phyloP scores from a whole-genome alignment of 306 rosid genomes.

The Dicorynia guianensis region DNA sequence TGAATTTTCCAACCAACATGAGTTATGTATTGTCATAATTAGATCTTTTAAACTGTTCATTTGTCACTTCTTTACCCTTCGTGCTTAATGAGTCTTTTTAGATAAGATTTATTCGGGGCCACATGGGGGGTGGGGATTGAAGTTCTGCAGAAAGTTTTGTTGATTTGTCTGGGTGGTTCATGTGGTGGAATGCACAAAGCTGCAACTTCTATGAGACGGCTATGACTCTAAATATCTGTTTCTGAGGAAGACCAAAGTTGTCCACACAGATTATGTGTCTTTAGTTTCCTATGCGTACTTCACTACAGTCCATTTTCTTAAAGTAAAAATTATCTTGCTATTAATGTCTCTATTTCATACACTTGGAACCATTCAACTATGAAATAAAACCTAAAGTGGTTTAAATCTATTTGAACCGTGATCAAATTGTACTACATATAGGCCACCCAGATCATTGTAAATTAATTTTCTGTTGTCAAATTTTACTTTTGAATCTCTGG shows the following conservation, averaged over 20 bases:
- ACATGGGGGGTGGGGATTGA: no score
- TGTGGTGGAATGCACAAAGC: neutral
- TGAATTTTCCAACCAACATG: neutral
- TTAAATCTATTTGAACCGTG: neutral
- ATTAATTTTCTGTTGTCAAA: neutral
- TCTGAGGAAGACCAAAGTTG: neutral
- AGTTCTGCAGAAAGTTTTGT: neutral
- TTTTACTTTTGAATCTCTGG: neutral
- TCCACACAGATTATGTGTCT: neutral
- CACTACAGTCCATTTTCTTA: slow-evolving; percentile 1
- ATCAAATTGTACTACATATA: slow-evolving; percentile 16
- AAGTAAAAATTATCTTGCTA: neutral
- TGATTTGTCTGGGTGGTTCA: neutral
- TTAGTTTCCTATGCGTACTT: neutral
- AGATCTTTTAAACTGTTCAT: neutral
- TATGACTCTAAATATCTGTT: neutral
- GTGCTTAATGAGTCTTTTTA: no score
- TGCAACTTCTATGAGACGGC: slow-evolving; percentile 4
- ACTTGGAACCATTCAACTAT: neutral
- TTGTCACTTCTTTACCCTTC: no score
- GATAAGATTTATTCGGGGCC: no score
- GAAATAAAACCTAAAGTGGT: slow-evolving; percentile 4
- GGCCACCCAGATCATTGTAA: neutral
- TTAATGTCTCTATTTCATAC: neutral
- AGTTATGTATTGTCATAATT: neutral